Evolutionary conservation across 1,284 basidiomycete genomes (phyloP), one percentile per base, ranked within the genome.

Genomic region (Ustilago sp.): DNA sequence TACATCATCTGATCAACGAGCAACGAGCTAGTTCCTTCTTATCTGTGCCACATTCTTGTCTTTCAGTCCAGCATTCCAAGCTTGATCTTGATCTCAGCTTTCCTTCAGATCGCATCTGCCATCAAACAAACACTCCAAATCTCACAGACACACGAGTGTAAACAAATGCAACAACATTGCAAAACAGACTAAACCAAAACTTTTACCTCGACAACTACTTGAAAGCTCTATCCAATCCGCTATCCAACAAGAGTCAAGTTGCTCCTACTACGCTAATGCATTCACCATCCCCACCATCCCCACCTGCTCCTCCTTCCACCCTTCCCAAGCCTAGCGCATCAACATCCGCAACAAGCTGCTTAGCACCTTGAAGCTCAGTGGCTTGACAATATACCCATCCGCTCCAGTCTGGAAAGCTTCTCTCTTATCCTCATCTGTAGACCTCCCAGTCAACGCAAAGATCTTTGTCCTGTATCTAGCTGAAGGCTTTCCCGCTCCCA

Each of bases 381-480:
- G 83, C 48, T 80, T 77, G 8, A 87, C 93, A 80, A 86, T 94
- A 93, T 95, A 98, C 86, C 95, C 95, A 82, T 98, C 94, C 52
- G 97, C 94, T 3, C 95, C 95, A 59, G 93, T 93, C 60, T 93
- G 91, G 79, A 97, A 96, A 1, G 95, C 95, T 79, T 91, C 89
- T 28, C 93, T 90, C 87, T 96, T 95, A 86, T 98, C 94, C 84
- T 97, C 95, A 4, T 93, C 87, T 11, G 94, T 93, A 8, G 94
- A 95, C 89, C 94, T 92, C 11, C 95, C 95, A 0, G 95, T 98
- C 65, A 98, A 87, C 6, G 95, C 95, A 64, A 98, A 89, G 63
- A 98, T 95, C 76, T 93, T 91, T 41, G 83, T 71, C n/a, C 78
- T 79, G 15, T 73, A 32, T 15, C 63, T 39, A 11, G 65, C 31